Evolutionary conservation across 129 eudicot genomes (phyloP).

Genomic region (Saussurea involucrata): DNA sequence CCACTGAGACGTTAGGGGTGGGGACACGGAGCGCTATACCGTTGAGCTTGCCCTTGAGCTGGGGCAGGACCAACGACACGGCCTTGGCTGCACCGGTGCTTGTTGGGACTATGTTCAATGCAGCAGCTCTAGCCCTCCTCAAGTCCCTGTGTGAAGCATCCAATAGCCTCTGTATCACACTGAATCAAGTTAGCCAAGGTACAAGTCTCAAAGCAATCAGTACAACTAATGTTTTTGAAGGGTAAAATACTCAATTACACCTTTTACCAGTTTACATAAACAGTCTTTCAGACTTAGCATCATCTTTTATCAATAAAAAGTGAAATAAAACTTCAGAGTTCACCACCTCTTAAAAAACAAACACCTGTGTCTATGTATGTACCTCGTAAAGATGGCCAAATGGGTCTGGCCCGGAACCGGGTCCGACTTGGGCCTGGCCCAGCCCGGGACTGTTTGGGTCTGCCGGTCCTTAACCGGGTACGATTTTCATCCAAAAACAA

Average conservation of each 20-base stretch:
- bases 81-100: slow-evolving; percentile 99
- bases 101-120: slow-evolving; percentile 93
- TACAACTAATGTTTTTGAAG: neutral
- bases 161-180: slow-evolving; percentile 58
- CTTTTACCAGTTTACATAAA: neutral
- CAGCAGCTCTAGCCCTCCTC: slow-evolving; percentile 97
- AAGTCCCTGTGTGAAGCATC: slow-evolving; percentile 98
- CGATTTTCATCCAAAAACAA: no score
- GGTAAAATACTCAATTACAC: neutral
- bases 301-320: neutral
- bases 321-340: neutral
- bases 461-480: no score
- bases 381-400: no score
- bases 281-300: neutral
- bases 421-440: no score
- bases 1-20: slow-evolving; percentile 94
- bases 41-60: slow-evolving; percentile 95
- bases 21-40: slow-evolving; percentile 99
- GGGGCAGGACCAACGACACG: slow-evolving; percentile 87
- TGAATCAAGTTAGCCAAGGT: neutral
- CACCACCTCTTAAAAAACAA: no score
- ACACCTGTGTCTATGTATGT: no score
- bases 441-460: no score
- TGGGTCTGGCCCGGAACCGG: no score
- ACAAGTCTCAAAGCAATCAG: slow-evolving; percentile 15